phyloP scores from a whole-genome alignment of 129 eudicot genomes.

The Flaveria linearis region DNA sequence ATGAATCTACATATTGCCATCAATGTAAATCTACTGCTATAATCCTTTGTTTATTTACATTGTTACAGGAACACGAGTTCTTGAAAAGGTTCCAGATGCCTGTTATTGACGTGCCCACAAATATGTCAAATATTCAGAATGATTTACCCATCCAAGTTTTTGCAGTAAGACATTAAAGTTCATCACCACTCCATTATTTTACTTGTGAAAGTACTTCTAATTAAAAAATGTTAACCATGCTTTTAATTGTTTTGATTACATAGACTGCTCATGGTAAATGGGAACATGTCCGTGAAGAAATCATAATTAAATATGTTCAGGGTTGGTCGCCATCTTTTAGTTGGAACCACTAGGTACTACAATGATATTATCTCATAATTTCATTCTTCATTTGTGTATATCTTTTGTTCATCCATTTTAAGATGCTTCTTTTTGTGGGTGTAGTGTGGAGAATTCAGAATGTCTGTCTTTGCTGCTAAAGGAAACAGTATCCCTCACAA shows the following conservation, averaged over 20 bases:
- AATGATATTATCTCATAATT: constrained; percentile 10
- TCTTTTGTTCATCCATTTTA: not conserved
- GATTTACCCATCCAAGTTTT: constrained; percentile 94
- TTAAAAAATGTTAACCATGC: constrained; percentile 14
- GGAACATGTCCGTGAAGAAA: constrained; percentile 77
- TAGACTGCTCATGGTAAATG: constrained; percentile 97
- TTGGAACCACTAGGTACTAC: constrained; percentile 94
- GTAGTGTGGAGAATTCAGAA: constrained; percentile 98
- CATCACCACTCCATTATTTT: constrained; percentile 7
- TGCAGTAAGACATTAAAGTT: constrained; percentile 65
- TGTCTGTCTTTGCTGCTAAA: constrained; percentile 66
- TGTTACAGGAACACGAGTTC: constrained; percentile 86
- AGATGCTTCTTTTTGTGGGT: constrained; percentile 30
- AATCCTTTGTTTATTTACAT: not conserved
- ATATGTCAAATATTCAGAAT: constrained; percentile 78
- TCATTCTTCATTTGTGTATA: constrained; percentile 13
- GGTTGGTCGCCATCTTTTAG: constrained; percentile 94
- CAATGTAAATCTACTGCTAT: constrained; percentile 8
- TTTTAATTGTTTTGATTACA: constrained; percentile 10
- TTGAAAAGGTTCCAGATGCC: constrained; percentile 93
- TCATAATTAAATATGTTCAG: constrained; percentile 79
- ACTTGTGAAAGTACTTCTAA: not conserved
- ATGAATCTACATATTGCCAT: constrained; percentile 3
- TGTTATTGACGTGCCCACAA: constrained; percentile 97
- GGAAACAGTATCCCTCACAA: constrained; percentile 77